Evolutionary conservation across 2,329 filamentous ascomycete species (phyloP).

Genomic region (Botrytis cinerea): DNA sequence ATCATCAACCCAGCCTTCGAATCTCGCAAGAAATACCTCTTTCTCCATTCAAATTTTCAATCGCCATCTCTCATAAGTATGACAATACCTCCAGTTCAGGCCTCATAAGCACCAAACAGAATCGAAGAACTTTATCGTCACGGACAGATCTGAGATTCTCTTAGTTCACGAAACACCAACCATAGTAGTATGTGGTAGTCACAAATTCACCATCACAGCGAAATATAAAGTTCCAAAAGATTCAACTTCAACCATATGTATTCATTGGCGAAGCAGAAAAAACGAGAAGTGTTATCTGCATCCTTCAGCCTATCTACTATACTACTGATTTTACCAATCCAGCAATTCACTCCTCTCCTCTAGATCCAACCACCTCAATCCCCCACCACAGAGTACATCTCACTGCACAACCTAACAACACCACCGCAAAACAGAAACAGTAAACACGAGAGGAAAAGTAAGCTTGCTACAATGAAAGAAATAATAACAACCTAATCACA

Average conservation of each 20-base stretch:
- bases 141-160: too few species aligned
- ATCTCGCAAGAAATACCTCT: background rate
- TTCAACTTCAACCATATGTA: slow-evolving; percentile 16
- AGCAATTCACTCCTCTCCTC: slow-evolving; percentile 11
- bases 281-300: background rate
- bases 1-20: background rate
- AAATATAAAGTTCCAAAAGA: background rate
- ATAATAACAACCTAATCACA: slow-evolving; percentile 18
- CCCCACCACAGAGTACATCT: background rate
- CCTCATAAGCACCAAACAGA: background rate
- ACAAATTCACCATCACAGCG: background rate
- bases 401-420: background rate
- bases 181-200: background rate
- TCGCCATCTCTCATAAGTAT: background rate
- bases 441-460: slow-evolving; percentile 2
- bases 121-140: background rate
- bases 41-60: background rate
- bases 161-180: background rate
- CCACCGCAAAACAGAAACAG: background rate
- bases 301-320: slow-evolving; percentile 15
- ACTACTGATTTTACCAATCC: slow-evolving; percentile 3
- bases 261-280: slow-evolving; percentile 6
- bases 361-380: background rate
- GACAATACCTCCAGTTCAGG: background rate
- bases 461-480: slow-evolving; percentile 25